Evolutionary conservation across 1,284 basidiomycete species (phyloP), one percentile per base, ranked within the genome.

Genomic region (Somion occarium): DNA sequence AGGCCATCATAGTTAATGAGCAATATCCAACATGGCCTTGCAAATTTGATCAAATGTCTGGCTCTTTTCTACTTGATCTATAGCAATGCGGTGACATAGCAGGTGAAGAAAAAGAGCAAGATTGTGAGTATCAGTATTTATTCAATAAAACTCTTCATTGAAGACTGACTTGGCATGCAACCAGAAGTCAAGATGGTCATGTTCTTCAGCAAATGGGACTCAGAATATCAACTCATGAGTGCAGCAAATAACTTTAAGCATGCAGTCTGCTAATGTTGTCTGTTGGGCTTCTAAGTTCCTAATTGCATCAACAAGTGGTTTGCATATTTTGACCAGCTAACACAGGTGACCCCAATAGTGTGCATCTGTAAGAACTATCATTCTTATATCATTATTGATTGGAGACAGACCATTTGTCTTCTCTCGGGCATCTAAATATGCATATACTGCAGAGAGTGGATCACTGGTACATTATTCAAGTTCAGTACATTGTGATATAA

Each of bases 281-380:
- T 67, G 48, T 1, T 57, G 55, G 11, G 57, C 54, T 45, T 70
- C 62, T 15, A 61, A 48, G 41, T 68, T 61, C 2, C 65, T 64
- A 44, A 68, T 66, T 1, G 60, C 55, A 51, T 69, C 65, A 5
- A 70, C 65, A 41, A 70, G 44, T 3, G 63, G 64, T 43, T 67
- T 69, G 11, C 48, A 45, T n/a, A 61, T 58, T 2, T 51, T 49
- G n/a, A 64, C 57, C 0, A 69, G 48, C 52, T 68, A 64, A 2
- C 54, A 30, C 2, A 61, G 46, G n/a, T 37, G 19, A 12, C 15
- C 11, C 51, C 46, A 52, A 24, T 39, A 44, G n/a, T n/a, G n/a
- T n/a, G n/a, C n/a, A n/a, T n/a, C n/a, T n/a, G n/a, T n/a, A 12
- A 12, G 22, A 43, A 20, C 55, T 20, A 51, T 61, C 1, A 34